Conservation (phyloP, 768 basidiomycete genomes). For the Fibroporia radiculosa region DNA sequence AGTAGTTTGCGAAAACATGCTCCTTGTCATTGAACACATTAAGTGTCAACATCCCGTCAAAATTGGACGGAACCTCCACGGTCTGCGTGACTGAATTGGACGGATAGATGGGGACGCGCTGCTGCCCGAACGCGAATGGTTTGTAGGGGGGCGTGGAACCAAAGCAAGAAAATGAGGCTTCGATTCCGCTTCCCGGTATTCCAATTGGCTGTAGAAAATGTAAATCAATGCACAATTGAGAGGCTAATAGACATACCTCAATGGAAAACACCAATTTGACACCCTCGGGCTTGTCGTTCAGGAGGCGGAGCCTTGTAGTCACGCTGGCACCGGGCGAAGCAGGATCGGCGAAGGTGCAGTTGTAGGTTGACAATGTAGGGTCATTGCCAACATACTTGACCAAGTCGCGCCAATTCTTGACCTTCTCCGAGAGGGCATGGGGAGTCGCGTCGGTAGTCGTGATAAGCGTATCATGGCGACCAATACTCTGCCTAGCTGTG, state of each 20-base stretch:
- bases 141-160: background rate
- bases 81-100: background rate
- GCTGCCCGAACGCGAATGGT: background rate
- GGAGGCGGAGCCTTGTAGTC: background rate
- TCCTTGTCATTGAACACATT: background rate
- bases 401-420: background rate
- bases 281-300: background rate
- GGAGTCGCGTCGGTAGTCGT: background rate
- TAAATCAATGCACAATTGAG: no score
- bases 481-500: background rate
- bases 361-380: background rate
- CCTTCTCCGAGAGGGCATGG: background rate
- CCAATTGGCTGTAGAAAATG: background rate
- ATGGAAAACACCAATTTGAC: background rate
- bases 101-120: background rate
- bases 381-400: background rate
- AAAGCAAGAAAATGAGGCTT: background rate
- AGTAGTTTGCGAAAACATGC: background rate
- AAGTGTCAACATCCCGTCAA: background rate
- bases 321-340: background rate
- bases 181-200: background rate
- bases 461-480: background rate
- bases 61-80: background rate
- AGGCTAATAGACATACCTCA: no score
- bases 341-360: background rate